phyloP scores from a whole-genome alignment of 106 monocot genomes.

The Amphibolis antarctica region DNA sequence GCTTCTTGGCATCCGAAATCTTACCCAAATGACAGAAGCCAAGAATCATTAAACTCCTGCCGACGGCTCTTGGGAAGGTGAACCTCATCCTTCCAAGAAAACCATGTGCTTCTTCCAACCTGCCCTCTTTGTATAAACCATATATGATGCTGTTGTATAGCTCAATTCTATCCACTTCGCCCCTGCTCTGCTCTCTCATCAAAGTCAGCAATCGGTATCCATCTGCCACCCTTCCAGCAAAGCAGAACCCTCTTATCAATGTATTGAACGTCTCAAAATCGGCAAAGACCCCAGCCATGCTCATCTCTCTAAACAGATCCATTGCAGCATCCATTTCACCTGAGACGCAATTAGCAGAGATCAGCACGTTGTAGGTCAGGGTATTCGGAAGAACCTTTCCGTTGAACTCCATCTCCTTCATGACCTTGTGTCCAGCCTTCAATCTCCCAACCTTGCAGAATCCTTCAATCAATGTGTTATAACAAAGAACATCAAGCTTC shows the following conservation, averaged over 20 bases:
- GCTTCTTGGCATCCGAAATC: slow-evolving; percentile 31
- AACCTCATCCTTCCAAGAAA: slow-evolving; percentile 39
- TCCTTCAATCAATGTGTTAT: slow-evolving; percentile 55
- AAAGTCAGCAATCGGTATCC: slow-evolving; percentile 34
- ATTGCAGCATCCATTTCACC: slow-evolving; percentile 29
- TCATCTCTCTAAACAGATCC: slow-evolving; percentile 52
- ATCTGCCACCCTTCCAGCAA: slow-evolving; percentile 40
- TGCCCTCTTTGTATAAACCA: slow-evolving; percentile 47
- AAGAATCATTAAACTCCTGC: slow-evolving; percentile 32
- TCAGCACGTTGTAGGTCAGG: slow-evolving; percentile 45
- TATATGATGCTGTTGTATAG: slow-evolving; percentile 69
- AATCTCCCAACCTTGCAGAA: slow-evolving; percentile 43
- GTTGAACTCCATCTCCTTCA: slow-evolving; percentile 74
- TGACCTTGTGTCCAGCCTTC: slow-evolving; percentile 20
- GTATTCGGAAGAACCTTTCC: slow-evolving; percentile 49
- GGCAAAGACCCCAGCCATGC: slow-evolving; percentile 27
- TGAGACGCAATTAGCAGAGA: slow-evolving; percentile 34
- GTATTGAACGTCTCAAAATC: slow-evolving; percentile 43
- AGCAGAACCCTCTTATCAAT: slow-evolving; percentile 56
- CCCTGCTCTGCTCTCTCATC: slow-evolving; percentile 43
- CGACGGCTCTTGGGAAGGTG: slow-evolving; percentile 40
- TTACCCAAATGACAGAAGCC: slow-evolving; percentile 22
- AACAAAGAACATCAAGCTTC: slow-evolving; percentile 41
- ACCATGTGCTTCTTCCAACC: slow-evolving; percentile 37
- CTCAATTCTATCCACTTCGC: slow-evolving; percentile 18